Evolutionary conservation across 1,284 basidiomycete species (phyloP).

Genomic region (Rhodotorula sp.): DNA sequence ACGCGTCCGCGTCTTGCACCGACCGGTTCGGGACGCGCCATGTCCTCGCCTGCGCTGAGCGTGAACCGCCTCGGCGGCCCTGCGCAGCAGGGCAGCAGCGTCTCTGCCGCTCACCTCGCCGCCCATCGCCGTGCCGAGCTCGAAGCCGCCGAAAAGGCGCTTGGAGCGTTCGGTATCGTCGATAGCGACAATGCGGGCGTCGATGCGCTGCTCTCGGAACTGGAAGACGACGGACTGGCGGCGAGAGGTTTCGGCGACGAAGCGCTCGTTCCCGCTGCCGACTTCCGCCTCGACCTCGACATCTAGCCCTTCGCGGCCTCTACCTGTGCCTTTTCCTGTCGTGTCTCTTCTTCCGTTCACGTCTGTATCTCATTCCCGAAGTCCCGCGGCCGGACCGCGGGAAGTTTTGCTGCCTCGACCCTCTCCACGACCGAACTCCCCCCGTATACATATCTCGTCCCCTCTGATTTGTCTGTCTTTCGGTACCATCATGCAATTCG

Average conservation of each 20-base stretch:
- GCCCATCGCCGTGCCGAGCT: neutral
- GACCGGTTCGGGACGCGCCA: neutral
- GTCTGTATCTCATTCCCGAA: too few species aligned
- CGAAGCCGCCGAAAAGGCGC: constrained; percentile 16
- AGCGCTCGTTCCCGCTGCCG: neutral
- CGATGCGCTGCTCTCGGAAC: neutral
- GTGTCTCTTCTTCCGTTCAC: neutral
- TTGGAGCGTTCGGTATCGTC: constrained; percentile 19
- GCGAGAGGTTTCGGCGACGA: constrained; percentile 1
- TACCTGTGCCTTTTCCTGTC: neutral
- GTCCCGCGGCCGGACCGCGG: too few species aligned
- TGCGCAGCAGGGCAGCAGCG: neutral
- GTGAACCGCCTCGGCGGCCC: neutral
- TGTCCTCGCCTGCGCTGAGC: neutral
- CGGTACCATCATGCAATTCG: too few species aligned
- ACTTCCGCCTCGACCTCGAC: constrained; percentile 6
- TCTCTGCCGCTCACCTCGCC: neutral
- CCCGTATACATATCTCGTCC: neutral
- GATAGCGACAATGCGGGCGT: neutral
- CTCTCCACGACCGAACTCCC: too few species aligned
- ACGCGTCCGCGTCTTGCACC: neutral
- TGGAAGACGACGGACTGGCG: neutral
- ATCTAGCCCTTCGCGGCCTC: neutral
- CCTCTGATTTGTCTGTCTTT: neutral
- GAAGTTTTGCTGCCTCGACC: neutral